Evolutionary conservation across 306 rosid species (phyloP), one percentile per base, ranked within the genome.

Genomic region (Dalbergia oliveri): DNA sequence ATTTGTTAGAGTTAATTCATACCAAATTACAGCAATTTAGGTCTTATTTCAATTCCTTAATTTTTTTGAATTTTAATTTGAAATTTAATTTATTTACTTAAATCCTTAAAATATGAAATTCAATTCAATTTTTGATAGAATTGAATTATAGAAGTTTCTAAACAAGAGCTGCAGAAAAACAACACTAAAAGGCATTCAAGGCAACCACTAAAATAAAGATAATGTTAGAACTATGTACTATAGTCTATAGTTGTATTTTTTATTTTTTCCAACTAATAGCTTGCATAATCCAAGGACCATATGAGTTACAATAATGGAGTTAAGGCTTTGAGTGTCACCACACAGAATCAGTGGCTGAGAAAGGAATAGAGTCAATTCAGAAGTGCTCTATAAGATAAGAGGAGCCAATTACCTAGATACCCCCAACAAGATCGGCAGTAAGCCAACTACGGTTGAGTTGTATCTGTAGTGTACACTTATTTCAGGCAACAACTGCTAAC

Each of bases 361-460:
- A 72, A 72, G 58, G 41, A 53, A 43, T 21, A 72, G 31, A 64
- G 11, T 5, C 37, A 82, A 44, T n/a, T 4, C 15, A 61, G 33
- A 64, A 68, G 45, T 3, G 1, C 31, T 26, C 31, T 26, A 37
- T 41, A 1, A 54, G 51, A 64, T 41, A 1, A 54, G 51, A 64
- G 19, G 26, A 53, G 15, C 11, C 63, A 39, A 39, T 50, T 74
- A 73, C 84, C 79, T 33, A 21, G 66, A 60, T 31, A 51, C 39
- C 49, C 49, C 60, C 76, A 72, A 58, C 14, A 72, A 72, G 62
- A 76, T 15, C 31, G 19, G 18, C 37, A 62, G 59, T 21, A 49
- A 61, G n/a, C 26, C 67, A 41, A 75, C 18, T 14, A 18, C 14
- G 33, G 16, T 50, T 14, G 75, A 34, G 47, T 9, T 10, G 19